Evolutionary conservation across 768 basidiomycete genomes (phyloP).

Genomic region (Mycena olivaceomarginata): DNA sequence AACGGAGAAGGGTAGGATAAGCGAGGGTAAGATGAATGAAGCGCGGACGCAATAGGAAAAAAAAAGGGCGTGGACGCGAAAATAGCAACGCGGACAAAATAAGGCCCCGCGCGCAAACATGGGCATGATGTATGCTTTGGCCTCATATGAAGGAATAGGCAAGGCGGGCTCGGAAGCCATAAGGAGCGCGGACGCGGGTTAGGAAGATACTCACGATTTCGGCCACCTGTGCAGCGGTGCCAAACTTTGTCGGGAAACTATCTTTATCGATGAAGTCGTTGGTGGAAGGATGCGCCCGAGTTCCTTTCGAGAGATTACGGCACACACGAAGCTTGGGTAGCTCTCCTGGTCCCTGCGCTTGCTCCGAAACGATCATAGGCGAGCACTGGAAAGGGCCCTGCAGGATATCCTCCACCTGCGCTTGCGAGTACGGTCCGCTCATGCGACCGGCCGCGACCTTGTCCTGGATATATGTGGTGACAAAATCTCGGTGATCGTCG

Average conservation of each 20-base stretch:
- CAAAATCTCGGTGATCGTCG: conserved; percentile 11
- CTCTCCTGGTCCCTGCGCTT: conserved; percentile 39
- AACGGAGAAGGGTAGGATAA: no score
- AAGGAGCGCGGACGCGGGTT: no score
- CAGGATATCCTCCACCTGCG: no score
- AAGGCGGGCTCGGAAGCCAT: no score
- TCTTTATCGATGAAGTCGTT: conserved; percentile 41
- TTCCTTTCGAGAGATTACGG: conserved; percentile 43
- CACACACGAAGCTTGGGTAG: conserved; percentile 44
- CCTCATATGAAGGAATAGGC: no score
- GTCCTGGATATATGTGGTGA: conserved; percentile 34
- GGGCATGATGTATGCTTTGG: no score
- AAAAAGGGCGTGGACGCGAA: no score
- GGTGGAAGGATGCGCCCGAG: conserved; percentile 18
- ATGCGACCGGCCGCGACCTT: conserved; percentile 40
- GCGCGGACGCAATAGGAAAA: no score
- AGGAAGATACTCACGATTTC: no score
- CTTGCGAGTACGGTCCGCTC: conserved; percentile 40
- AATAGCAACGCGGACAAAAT: no score
- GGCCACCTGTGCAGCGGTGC: conserved; percentile 20
- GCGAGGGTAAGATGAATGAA: no score
- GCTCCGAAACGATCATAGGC: conserved; percentile 42
- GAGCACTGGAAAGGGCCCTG: conserved; percentile 44
- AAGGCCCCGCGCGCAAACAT: no score
- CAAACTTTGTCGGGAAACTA: conserved; percentile 44